Evolutionary conservation across 768 basidiomycete genomes (phyloP).

Genomic region (Tulasnella sp.): DNA sequence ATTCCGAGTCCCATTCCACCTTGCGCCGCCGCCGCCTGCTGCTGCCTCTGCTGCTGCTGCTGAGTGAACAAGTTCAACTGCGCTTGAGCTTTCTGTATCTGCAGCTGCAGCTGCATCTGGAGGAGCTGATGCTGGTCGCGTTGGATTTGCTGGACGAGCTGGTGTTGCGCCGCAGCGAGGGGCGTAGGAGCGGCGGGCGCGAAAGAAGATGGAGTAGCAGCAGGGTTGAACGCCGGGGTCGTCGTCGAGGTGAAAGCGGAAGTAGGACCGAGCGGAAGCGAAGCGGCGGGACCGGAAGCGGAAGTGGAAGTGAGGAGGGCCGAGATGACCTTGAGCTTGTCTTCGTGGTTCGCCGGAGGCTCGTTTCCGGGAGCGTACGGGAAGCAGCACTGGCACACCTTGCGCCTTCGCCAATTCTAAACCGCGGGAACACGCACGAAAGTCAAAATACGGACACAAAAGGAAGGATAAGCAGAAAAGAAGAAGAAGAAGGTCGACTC

Average conservation of each 20-base stretch:
- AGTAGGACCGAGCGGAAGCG: too few species aligned
- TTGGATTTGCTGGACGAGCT: not conserved
- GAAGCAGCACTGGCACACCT: slow-evolving; percentile 87
- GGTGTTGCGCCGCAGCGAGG: not conserved
- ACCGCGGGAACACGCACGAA: too few species aligned
- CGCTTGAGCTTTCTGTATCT: slow-evolving; percentile 1
- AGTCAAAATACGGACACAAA: too few species aligned
- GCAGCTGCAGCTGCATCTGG: not conserved
- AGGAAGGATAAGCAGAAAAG: not conserved
- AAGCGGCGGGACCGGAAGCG: too few species aligned
- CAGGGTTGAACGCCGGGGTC: not conserved
- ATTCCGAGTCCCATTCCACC: not conserved
- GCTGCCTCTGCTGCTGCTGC: not conserved
- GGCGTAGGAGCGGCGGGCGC: too few species aligned
- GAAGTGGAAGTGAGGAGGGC: not conserved
- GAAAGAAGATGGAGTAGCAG: not conserved
- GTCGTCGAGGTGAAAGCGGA: too few species aligned
- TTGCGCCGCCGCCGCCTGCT: not conserved
- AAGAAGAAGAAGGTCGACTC: slow-evolving; percentile 21
- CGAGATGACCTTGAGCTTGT: slow-evolving; percentile 24
- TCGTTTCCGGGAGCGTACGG: slow-evolving; percentile 53
- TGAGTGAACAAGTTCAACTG: not conserved
- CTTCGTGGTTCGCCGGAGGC: slow-evolving; percentile 25
- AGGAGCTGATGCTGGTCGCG: slow-evolving; percentile 5
- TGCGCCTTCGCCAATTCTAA: slow-evolving; percentile 78